These are phyloP conservation scores for Blastobotrys arbuscula DNA, from an alignment of 1,139 yeast genomes.

Conservation along the genomic window DNA sequence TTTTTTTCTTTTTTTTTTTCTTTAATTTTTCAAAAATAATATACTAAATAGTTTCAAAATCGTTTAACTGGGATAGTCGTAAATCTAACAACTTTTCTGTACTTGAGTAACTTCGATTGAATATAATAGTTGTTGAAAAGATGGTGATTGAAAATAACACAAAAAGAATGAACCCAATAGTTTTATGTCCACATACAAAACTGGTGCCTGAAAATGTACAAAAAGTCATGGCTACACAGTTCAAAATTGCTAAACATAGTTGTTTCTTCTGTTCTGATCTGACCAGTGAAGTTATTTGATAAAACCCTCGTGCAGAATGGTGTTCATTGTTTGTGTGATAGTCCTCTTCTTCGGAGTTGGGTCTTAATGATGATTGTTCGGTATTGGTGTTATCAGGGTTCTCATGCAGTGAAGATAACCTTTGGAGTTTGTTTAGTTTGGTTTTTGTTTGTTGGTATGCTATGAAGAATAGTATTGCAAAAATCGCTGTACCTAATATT, in stretches of 20 bases:
- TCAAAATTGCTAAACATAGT: background rate
- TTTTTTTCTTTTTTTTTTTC: no score
- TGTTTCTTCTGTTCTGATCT: background rate
- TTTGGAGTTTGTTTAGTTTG: background rate
- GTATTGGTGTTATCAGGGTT: no score
- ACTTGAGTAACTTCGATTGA: background rate
- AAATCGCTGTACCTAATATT: background rate
- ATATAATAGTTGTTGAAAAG: background rate
- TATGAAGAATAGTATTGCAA: background rate
- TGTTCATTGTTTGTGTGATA: no score
- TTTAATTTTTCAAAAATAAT: no score
- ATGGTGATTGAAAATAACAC: background rate
- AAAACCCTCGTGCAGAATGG: background rate
- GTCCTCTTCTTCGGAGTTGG: no score
- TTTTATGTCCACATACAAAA: constrained; percentile 8
- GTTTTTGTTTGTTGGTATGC: background rate
- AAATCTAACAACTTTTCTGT: background rate
- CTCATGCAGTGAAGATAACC: background rate
- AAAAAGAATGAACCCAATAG: constrained; percentile 7
- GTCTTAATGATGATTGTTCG: no score
- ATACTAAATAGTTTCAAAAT: background rate
- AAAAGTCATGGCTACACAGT: constrained; percentile 4
- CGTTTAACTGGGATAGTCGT: background rate
- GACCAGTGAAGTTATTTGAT: no score
- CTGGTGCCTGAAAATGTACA: constrained; percentile 5